Evolutionary conservation across 129 eudicot species (phyloP), one percentile per base, ranked within the genome.

Genomic region (Scalesia atractyloides): DNA sequence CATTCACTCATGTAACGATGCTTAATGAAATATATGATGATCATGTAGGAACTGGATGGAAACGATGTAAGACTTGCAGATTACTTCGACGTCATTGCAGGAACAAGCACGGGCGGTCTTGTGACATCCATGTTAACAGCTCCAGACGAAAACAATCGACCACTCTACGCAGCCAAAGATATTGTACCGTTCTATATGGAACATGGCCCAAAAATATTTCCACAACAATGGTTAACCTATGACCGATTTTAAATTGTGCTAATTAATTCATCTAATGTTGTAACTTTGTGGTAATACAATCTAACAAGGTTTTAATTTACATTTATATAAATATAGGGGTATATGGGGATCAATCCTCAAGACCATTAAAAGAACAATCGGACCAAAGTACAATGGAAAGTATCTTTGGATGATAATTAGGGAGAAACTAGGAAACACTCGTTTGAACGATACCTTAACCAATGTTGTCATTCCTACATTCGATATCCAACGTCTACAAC

Each of bases 381-480:
- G 87, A 54, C 89, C 96, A 9, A 83, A 81, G 70, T 88, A 88
- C 61, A 49, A 88, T 26, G 96, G 96, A 14, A 76, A 76, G 70
- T 79, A 88, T 58, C 89, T 83, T 47, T 84, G 46, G 20, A 41
- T 68, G 41, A 1, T 86, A 10, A 43, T 81, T 11, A 79, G 64
- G 72, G 85, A 77, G 26, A 59, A 69, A 30, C 74, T 85, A 3
- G 78, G 85, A 47, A 76, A 73, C 15, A 74, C 81, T 39, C 70
- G 69, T 59, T 77, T 88, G 76, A 79, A 68, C 12, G 74, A 88
- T 0, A 81, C 91, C 20, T 18, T 88, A 39, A 83, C 96, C 3
- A 81, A 79, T 50, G 85, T 85, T n/a, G 91, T 85, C 70, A 85
- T 88, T 70, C 95, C 95, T 7, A 83, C 95, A 43, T 88, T 88